These are phyloP conservation scores for Haplosporangium sp. DNA, from an alignment of 371 early-diverging fungal genomes.

Conservation along the genomic window DNA sequence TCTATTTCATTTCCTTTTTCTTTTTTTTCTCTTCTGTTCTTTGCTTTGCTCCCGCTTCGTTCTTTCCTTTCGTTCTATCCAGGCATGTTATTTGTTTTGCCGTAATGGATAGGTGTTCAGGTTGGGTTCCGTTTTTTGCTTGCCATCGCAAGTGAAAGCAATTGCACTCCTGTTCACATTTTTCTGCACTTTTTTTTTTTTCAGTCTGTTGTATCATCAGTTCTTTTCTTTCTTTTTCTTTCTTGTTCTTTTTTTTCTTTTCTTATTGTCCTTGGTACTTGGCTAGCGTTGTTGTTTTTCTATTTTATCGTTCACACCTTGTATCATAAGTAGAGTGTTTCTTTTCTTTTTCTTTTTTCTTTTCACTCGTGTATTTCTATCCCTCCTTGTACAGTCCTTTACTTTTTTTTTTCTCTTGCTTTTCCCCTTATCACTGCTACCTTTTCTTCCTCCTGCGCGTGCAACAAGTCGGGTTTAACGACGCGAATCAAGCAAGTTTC, in stretches of 20 bases:
- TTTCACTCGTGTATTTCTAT: conserved; percentile 22
- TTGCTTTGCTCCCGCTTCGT: neutral
- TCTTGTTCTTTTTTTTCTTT: conserved; percentile 1
- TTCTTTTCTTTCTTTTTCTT: conserved; percentile 7
- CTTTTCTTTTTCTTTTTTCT: conserved; percentile 15
- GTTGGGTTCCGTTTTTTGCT: neutral
- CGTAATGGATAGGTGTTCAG: conserved; percentile 23
- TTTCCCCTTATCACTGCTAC: neutral
- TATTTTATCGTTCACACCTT: conserved; percentile 11
- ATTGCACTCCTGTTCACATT: neutral
- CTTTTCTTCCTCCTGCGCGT: conserved; percentile 13
- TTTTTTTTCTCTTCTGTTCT: conserved; percentile 2
- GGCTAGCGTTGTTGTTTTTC: conserved; percentile 12
- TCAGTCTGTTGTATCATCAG: conserved; percentile 17
- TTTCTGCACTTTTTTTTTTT: conserved; percentile 5
- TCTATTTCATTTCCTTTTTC: conserved; percentile 1
- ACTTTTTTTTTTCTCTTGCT: conserved; percentile 1
- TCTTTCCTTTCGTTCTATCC: conserved; percentile 14
- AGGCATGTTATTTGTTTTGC: conserved; percentile 42
- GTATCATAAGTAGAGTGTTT: conserved; percentile 29
- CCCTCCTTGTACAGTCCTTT: conserved; percentile 16
- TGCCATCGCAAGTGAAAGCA: neutral
- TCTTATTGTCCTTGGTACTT: neutral
- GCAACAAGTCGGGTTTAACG: conserved; percentile 3
- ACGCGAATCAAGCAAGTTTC: neutral